These are phyloP conservation scores for Pythium brassicae DNA, from an alignment of 352 stramenopile genomes.

Conservation along the genomic window DNA sequence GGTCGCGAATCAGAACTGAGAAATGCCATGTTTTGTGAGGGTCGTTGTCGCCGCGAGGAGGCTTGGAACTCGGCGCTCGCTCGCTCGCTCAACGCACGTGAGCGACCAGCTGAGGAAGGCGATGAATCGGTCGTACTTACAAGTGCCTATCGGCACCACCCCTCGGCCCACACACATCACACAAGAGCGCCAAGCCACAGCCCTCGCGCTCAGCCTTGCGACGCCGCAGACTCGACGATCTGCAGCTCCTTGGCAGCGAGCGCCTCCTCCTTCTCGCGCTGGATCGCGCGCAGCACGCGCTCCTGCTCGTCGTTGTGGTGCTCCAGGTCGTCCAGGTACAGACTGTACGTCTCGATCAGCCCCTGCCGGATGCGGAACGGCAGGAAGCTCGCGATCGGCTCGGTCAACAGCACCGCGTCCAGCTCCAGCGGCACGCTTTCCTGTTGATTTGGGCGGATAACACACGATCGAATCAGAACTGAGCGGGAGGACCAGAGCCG, in stretches of 20 bases:
- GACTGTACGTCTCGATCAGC: slow-evolving; percentile 86
- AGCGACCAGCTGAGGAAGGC: no score
- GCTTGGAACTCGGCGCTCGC: no score
- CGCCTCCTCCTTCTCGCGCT: slow-evolving; percentile 39
- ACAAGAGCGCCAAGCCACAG: not conserved
- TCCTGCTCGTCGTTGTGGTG: slow-evolving; percentile 81
- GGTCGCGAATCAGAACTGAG: not conserved
- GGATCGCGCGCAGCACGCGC: slow-evolving; percentile 76
- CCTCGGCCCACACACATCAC: no score
- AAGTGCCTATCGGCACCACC: no score
- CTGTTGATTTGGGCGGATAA: no score
- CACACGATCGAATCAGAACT: not conserved
- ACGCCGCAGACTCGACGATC: slow-evolving; percentile 4
- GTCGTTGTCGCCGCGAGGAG: no score
- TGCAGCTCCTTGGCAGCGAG: slow-evolving; percentile 15
- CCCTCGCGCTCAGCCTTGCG: not conserved
- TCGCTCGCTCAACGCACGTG: no score
- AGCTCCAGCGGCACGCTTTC: slow-evolving; percentile 83
- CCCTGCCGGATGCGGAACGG: slow-evolving; percentile 84
- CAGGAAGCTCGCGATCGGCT: slow-evolving; percentile 75
- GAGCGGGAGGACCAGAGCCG: no score
- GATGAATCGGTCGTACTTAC: no score
- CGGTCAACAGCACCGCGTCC: slow-evolving; percentile 79
- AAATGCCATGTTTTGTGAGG: not conserved
- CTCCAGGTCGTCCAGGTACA: slow-evolving; percentile 83